phyloP scores from a whole-genome alignment of 2,329 filamentous ascomycete species.

The Tolypocladium amazonense region DNA sequence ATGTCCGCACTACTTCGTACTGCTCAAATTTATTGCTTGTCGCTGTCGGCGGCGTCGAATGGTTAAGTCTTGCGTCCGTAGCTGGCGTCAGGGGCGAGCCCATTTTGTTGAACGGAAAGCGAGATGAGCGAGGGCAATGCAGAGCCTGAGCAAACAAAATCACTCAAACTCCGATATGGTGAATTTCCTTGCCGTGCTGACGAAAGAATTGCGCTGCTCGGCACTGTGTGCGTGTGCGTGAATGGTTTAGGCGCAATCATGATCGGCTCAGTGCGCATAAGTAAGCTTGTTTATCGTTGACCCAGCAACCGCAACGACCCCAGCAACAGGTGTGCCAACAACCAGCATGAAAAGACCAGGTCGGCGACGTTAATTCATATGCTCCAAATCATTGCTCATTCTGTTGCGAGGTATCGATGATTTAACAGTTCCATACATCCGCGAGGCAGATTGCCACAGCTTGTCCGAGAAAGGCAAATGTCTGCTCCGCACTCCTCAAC shows the following conservation, averaged over 20 bases:
- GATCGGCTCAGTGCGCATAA: neutral
- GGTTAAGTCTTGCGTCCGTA: conserved; percentile 25
- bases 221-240: neutral
- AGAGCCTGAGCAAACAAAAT: neutral
- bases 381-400: neutral
- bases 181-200: neutral
- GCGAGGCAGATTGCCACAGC: neutral
- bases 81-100: conserved; percentile 29
- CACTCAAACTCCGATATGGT: neutral
- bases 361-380: neutral
- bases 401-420: too few species aligned
- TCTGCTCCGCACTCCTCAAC: too few species aligned
- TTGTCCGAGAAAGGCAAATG: too few species aligned
- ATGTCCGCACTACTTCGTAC: conserved; percentile 21
- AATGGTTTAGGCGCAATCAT: neutral
- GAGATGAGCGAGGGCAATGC: neutral
- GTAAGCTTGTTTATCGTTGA: conserved; percentile 1
- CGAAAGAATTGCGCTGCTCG: neutral
- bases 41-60: conserved; percentile 18
- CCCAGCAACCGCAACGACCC: neutral
- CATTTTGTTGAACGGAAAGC: conserved; percentile 14
- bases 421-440: too few species aligned
- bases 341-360: neutral
- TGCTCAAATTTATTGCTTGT: conserved; percentile 17
- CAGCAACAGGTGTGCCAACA: neutral